Base-by-base conservation (phyloP, 129 eudicot genomes). In the Artemisia annua region DNA sequence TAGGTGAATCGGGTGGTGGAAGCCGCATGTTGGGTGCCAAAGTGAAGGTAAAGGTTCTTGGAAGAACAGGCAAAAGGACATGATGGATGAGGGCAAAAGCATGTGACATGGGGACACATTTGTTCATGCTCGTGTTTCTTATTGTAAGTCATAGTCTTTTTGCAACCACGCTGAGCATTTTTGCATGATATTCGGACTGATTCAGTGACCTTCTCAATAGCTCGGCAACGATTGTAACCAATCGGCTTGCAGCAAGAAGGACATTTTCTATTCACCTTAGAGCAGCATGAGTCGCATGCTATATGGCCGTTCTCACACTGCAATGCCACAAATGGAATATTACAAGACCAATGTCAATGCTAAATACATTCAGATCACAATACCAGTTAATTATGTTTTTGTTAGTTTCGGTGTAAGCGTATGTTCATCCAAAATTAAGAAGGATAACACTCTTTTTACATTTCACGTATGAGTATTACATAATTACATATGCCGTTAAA, bases 221-320 rank as follows among this genome's bases (percentile, higher is more conserved):
- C 94, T 60, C 98, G 67, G 66, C 98, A 92, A 11, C 96, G 89
- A 68, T 82, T 92, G 73, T 82, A 80, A 51, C 96, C 96, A 50
- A 86, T 86, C 4, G 87, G 84, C 74, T 69, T 70, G 72, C 78
- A 80, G 83, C 96, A 89, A 24, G 89, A 82, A 9, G 92, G 92
- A 61, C 92, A 86, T 66, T 70, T 86, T 83, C 80, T 72, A 15
- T 66, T 64, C 49, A 89, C 78, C 65, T 86, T 89, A 65, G 30
- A 17, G 80, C 92, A 86, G 85, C 96, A 89, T 39, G 75, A 65
- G 49, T 78, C 60, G 69, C 96, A 89, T 1, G 92, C 92, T 59
- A 83, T 70, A 71, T 89, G 96, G 67, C 92, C 96, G 28, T 86
- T 89, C 70, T 84, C 89, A 54, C 96, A 89, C 96, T 89, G 75